phyloP scores from a whole-genome alignment of 805 yeast species.

The Zygosaccharomyces kombuchaensis region DNA sequence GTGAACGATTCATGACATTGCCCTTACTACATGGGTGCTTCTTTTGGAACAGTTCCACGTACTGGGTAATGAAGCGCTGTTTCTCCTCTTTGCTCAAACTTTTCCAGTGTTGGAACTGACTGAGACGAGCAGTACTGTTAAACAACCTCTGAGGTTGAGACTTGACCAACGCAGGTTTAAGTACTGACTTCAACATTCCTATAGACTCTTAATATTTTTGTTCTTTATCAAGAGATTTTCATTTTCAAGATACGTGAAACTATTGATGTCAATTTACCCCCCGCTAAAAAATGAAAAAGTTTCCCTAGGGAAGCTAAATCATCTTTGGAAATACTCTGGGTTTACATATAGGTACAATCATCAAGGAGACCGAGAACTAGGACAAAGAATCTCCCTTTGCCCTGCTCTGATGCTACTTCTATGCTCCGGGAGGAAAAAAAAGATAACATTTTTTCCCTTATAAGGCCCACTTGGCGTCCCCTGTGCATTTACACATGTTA shows the following conservation, averaged over 20 bases:
- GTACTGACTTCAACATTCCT: background rate
- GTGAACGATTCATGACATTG: conserved; percentile 34
- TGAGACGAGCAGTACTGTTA: background rate
- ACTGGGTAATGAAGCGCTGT: conserved; percentile 29
- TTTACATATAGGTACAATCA: too few species aligned
- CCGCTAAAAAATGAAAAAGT: background rate
- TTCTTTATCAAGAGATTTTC: background rate
- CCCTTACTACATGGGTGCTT: conserved; percentile 36
- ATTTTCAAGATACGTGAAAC: background rate
- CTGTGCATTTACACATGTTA: too few species aligned
- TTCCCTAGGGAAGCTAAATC: background rate
- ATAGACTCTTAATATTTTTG: background rate
- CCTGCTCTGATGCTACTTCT: too few species aligned
- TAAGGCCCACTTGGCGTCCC: too few species aligned
- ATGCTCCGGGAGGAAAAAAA: too few species aligned
- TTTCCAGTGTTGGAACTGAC: conserved; percentile 32
- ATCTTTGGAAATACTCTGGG: too few species aligned
- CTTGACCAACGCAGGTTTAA: background rate
- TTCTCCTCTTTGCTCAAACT: conserved; percentile 26
- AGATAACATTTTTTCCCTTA: too few species aligned
- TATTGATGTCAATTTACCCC: background rate
- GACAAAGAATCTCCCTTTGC: too few species aligned
- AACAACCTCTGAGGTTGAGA: background rate
- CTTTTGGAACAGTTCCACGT: conserved; percentile 31
- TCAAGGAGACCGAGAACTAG: too few species aligned